Conservation (phyloP, 805 yeast species). For the Saccharomycopsis sp. region DNA sequence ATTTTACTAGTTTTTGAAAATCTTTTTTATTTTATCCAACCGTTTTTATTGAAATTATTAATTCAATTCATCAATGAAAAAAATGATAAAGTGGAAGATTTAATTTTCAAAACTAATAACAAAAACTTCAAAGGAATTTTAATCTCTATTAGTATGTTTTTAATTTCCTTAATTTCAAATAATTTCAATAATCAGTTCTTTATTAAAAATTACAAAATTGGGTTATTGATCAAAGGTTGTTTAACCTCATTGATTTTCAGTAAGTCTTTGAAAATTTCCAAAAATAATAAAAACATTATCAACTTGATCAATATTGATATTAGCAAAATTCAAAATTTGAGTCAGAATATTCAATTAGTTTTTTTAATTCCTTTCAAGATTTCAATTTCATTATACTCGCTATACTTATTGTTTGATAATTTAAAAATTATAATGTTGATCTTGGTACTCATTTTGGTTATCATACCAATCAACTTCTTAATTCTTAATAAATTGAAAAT, state of each 20-base stretch:
- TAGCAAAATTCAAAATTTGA: conserved; percentile 46
- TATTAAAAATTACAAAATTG: conserved; percentile 45
- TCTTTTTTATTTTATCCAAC: conserved; percentile 36
- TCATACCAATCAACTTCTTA: conserved; percentile 48
- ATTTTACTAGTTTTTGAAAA: conserved; percentile 30
- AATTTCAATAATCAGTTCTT: conserved; percentile 60
- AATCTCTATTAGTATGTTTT: conserved; percentile 55
- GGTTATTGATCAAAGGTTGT: conserved; percentile 55
- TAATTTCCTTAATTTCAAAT: conserved; percentile 45
- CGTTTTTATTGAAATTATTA: conserved; percentile 41
- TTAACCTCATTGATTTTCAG: conserved; percentile 57
- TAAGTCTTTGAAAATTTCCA: conserved; percentile 53
- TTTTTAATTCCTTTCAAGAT: conserved; percentile 53
- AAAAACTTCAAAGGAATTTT: conserved; percentile 34
- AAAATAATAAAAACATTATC: conserved; percentile 69
- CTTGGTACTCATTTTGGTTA: conserved; percentile 36
- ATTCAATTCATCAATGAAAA: conserved; percentile 30
- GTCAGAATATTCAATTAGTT: conserved; percentile 41
- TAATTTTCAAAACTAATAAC: too few species aligned
- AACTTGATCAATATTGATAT: conserved; percentile 78
- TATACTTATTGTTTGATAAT: conserved; percentile 42
- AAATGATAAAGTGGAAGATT: too few species aligned
- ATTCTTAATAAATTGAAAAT: conserved; percentile 37
- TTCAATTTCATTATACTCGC: conserved; percentile 39
- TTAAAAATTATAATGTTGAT: conserved; percentile 40